Percentiles rank a stretch among this genome's conserved stretches.
These are phyloP conservation scores for Mortierella sp. DNA, from an alignment of 371 early-diverging fungal genomes.

Conservation along the genomic window DNA sequence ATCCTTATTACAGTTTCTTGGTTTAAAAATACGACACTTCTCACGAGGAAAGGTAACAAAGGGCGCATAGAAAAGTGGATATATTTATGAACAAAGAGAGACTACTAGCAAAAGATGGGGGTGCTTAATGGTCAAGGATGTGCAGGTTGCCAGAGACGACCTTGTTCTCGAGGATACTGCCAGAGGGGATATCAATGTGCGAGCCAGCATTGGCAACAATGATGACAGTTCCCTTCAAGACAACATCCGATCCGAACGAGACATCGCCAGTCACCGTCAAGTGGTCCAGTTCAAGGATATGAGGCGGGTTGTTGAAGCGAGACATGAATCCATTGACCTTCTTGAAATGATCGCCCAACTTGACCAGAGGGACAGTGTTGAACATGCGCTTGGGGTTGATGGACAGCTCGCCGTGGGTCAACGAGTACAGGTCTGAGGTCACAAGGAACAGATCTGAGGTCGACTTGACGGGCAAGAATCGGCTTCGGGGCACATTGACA, in stretches of 20 bases:
- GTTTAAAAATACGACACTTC: not conserved
- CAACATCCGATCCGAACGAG: slow-evolving; percentile 95
- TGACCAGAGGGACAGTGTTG: slow-evolving; percentile 94
- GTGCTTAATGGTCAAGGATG: slow-evolving; percentile 79
- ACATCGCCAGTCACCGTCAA: slow-evolving; percentile 99
- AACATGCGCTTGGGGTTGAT: slow-evolving; percentile 96
- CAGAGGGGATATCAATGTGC: slow-evolving; percentile 98
- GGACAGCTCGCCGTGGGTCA: slow-evolving; percentile 93
- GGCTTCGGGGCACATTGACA: slow-evolving; percentile 97
- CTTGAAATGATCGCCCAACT: slow-evolving; percentile 98
- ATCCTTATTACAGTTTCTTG: not conserved
- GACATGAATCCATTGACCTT: slow-evolving; percentile 84
- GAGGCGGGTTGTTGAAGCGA: slow-evolving; percentile 94
- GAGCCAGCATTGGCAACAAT: slow-evolving; percentile 98
- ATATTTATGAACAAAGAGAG: not conserved
- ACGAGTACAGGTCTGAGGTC: slow-evolving; percentile 94
- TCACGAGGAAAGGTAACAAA: not conserved
- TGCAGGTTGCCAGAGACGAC: slow-evolving; percentile 98
- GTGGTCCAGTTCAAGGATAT: slow-evolving; percentile 98
- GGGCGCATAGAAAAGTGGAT: not conserved
- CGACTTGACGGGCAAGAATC: slow-evolving; percentile 99
- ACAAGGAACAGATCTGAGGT: slow-evolving; percentile 99
- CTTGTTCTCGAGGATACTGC: slow-evolving; percentile 97
- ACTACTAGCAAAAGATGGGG: not conserved
- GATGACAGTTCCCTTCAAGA: slow-evolving; percentile 98